These are phyloP conservation scores for Herpetomonas samuelpessoai DNA, from an alignment of 208 protist species.

Conservation along the genomic window DNA sequence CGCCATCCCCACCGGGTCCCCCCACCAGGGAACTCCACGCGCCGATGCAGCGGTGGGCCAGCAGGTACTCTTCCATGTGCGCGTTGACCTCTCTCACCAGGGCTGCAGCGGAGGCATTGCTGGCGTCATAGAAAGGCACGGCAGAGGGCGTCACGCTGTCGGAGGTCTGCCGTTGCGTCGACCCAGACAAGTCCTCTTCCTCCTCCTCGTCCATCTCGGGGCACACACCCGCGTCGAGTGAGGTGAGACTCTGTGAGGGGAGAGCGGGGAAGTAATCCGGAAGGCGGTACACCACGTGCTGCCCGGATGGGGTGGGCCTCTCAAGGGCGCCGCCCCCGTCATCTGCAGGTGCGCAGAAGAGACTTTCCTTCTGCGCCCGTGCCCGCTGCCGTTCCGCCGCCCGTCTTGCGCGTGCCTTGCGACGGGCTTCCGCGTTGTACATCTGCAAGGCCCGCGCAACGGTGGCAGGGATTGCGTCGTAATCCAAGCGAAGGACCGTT, in stretches of 20 bases:
- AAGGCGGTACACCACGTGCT: conserved; percentile 23
- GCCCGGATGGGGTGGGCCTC: not conserved
- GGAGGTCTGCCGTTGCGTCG: too few relatives aligned
- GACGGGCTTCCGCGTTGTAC: not conserved
- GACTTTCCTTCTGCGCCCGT: not conserved
- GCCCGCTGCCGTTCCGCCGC: not conserved
- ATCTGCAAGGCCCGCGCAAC: conserved; percentile 9
- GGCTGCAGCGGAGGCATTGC: conserved; percentile 7
- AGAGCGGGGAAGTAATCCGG: conserved; percentile 9
- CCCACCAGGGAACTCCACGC: not conserved
- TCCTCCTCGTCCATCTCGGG: too few relatives aligned
- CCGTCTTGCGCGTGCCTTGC: conserved; percentile 8
- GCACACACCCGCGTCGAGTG: too few relatives aligned
- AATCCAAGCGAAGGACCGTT: conserved; percentile 27
- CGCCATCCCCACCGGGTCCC: not conserved
- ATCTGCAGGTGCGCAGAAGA: conserved; percentile 20
- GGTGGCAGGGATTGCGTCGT: conserved; percentile 24
- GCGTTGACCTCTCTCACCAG: conserved; percentile 33
- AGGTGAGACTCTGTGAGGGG: too few relatives aligned
- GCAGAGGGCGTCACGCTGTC: not conserved
- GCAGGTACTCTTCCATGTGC: conserved; percentile 44
- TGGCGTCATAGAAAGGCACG: conserved; percentile 20
- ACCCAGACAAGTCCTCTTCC: too few relatives aligned
- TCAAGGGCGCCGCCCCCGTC: not conserved
- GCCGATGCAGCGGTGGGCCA: conserved; percentile 18